These are phyloP conservation scores for Vitis hybrid DNA, from an alignment of 177 flowering plant species.

Conservation along the genomic window DNA sequence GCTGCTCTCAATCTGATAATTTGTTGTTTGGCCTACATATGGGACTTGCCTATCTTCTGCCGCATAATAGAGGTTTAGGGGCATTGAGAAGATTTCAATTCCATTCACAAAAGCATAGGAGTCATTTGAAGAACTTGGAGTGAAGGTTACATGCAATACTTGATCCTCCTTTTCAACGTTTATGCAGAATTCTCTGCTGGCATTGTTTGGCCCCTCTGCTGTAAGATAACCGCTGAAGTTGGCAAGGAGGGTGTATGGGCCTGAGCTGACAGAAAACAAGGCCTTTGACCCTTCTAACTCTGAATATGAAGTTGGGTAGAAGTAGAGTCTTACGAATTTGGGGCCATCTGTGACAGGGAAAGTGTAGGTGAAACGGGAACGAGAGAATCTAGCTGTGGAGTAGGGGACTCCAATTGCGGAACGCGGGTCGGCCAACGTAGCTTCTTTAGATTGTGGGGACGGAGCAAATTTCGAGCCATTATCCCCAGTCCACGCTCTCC, in stretches of 20 bases:
- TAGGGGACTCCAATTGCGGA: conserved; percentile 4
- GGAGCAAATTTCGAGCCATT: conserved; percentile 8
- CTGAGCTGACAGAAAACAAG: conserved; percentile 5
- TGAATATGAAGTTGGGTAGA: conserved; percentile 4
- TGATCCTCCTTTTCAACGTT: neutral
- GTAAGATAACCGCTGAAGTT: neutral
- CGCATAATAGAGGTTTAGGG: neutral
- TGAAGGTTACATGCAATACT: conserved; percentile 5
- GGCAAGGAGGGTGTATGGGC: neutral
- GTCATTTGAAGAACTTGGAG: neutral
- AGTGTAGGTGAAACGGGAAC: conserved; percentile 5
- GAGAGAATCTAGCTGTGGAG: conserved; percentile 14
- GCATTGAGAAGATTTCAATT: conserved; percentile 11
- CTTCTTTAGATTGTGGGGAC: too few species aligned
- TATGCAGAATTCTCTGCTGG: conserved; percentile 8
- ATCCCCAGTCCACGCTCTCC: conserved; percentile 7
- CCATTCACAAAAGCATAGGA: conserved; percentile 15
- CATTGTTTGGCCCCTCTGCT: neutral
- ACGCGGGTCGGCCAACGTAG: conserved; percentile 1
- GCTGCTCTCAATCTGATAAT: neutral
- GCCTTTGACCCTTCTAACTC: neutral
- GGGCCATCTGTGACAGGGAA: neutral
- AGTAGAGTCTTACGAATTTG: conserved; percentile 16
- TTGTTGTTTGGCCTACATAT: neutral
- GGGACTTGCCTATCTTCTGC: too few species aligned